Evolutionary conservation across 2,329 filamentous ascomycete species (phyloP), one percentile per base, ranked within the genome.

Genomic region (Colletotrichum musicola): DNA sequence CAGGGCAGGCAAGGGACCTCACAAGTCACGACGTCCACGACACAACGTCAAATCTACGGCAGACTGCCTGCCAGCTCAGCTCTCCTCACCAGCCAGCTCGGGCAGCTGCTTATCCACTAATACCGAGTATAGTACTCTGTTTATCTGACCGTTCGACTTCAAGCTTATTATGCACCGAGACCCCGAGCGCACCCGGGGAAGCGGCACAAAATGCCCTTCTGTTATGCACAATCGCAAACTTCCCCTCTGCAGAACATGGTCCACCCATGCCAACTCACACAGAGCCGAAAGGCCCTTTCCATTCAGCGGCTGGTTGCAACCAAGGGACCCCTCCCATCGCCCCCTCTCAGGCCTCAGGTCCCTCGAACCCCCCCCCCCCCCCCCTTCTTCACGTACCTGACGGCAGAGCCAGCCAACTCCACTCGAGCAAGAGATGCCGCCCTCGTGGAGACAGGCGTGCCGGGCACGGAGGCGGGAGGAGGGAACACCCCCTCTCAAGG

Each of bases 111-210:
- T 35, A 35, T 35, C 30, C 30, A 35, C 44, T 18, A 50, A 22
- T 22, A 22, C 20, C 2, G 20, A 22, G 20, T 22, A 49, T 22
- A 49, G 9, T 3, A 25, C 46, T 12, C 7, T 68, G 55, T 68
- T 68, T 69, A 66, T 66, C 55, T 66, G 66, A 69, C 66, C 62
- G n/a, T 54, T 50, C 18, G 44, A n/a, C 53, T 46, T 64, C 59
- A 60, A 65, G 53, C 55, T 64, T 53, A 61, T 61, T 53, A 61
- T 61, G 58, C 58, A 61, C 49, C 40, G 42, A 40, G 40, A 61
- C 54, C 51, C 64, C 62, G 55, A 49, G 65, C 62, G 62, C 51
- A 56, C 35, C 50, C 64, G 50, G 62, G 62, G 65, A 55, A 58
- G 42, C 50, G 35, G 65, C 62, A 66, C 66, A 65, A 46, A 62